These are phyloP conservation scores for Chlorella ohadii DNA, from an alignment of 139 green algal species.

Conservation along the genomic window DNA sequence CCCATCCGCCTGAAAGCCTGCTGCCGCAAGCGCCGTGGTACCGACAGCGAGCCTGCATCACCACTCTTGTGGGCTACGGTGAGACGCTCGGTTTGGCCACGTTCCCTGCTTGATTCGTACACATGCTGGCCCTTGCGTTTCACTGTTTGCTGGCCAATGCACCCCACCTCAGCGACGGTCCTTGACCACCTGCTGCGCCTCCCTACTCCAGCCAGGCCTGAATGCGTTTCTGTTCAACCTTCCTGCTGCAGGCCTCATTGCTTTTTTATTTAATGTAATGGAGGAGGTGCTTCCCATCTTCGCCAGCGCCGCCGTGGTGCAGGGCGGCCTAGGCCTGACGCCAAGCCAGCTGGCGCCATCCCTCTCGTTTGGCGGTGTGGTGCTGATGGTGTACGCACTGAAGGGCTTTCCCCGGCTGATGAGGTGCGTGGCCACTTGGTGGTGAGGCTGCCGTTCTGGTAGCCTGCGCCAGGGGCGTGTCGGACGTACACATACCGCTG, in stretches of 20 bases:
- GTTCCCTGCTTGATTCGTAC: too few relatives aligned
- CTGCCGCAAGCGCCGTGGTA: constrained; percentile 44
- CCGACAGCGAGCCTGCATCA: constrained; percentile 42
- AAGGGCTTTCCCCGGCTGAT: constrained; percentile 57
- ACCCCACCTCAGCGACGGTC: too few relatives aligned
- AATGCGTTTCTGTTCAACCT: too few relatives aligned
- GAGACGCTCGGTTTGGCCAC: too few relatives aligned
- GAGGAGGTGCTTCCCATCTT: constrained; percentile 66
- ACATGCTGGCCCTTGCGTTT: too few relatives aligned
- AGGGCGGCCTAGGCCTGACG: constrained; percentile 63
- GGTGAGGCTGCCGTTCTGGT: too few relatives aligned
- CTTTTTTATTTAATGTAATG: constrained; percentile 67
- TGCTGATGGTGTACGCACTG: constrained; percentile 56
- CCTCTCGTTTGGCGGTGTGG: constrained; percentile 61
- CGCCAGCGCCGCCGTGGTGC: constrained; percentile 52
- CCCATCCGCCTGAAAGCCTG: neutral
- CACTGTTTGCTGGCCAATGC: too few relatives aligned
- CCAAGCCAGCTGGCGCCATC: constrained; percentile 61
- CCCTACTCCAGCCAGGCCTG: too few relatives aligned
- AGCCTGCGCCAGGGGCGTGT: too few relatives aligned
- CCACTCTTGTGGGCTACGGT: constrained; percentile 61
- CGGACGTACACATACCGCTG: too few relatives aligned
- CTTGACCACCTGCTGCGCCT: too few relatives aligned
- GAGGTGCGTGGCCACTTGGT: neutral
- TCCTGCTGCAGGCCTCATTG: constrained; percentile 19